A percentile compares a stretch with the other conserved stretches of the same genome.
phyloP scores from a whole-genome alignment of 2,329 filamentous ascomycete species.

The Rhynchosporium graminicola region DNA sequence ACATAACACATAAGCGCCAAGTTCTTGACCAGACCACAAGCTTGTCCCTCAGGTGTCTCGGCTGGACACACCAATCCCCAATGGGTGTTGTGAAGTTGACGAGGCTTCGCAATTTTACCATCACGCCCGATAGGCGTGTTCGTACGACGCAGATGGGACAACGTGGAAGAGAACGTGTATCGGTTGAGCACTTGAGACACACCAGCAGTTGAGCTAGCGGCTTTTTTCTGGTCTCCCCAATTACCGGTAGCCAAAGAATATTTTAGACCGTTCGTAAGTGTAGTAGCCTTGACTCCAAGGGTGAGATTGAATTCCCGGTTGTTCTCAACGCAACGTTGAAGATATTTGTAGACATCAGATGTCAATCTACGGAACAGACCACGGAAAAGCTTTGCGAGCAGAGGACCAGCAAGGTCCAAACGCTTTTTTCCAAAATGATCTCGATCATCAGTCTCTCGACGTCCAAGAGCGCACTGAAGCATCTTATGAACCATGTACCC shows the following conservation, averaged over 20 bases:
- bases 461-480: conserved; percentile 87
- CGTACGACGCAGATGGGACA: conserved; percentile 94
- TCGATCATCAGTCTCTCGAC: conserved; percentile 92
- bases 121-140: conserved; percentile 98
- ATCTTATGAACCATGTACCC: conserved; percentile 99
- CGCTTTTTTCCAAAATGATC: conserved; percentile 99
- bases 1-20: conserved; percentile 97
- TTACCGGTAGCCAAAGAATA: conserved; percentile 98
- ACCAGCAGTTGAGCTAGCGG: conserved; percentile 89
- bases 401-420: conserved; percentile 87
- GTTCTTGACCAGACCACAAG: conserved; percentile 98
- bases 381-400: conserved; percentile 95
- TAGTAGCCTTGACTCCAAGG: conserved; percentile 86
- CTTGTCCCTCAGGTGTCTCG: conserved; percentile 96
- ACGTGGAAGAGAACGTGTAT: conserved; percentile 94
- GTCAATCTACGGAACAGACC: conserved; percentile 89
- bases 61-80: conserved; percentile 98
- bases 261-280: conserved; percentile 90
- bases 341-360: conserved; percentile 84
- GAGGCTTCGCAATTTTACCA: conserved; percentile 96
- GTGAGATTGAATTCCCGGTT: conserved; percentile 88
- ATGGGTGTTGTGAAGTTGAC: conserved; percentile 97
- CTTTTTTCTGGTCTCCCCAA: conserved; percentile 99
- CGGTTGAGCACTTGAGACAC: conserved; percentile 97
- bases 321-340: conserved; percentile 88